Conservation (phyloP, 1,284 basidiomycete species). For the Psilocybe mexicana region DNA sequence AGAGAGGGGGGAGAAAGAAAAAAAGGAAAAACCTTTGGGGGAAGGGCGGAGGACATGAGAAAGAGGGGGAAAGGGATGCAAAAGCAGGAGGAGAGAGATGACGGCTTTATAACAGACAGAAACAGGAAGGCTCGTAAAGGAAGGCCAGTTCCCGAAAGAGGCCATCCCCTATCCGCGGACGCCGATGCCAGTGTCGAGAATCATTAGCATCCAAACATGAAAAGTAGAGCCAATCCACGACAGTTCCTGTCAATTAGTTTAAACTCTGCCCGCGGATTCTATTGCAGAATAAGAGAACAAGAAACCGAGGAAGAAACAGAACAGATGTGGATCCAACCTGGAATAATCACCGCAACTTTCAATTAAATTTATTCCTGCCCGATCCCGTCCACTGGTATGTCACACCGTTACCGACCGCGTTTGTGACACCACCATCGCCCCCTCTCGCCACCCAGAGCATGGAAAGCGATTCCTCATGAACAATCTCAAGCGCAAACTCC, state of each 20-base stretch:
- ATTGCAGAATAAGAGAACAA: neutral
- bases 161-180: slow-evolving; percentile 24
- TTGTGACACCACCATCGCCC: slow-evolving; percentile 13
- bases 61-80: slow-evolving; percentile 19
- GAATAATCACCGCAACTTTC: too few relatives aligned
- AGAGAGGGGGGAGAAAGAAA: neutral
- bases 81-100: slow-evolving; percentile 13
- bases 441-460: neutral
- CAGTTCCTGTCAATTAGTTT: slow-evolving; percentile 24
- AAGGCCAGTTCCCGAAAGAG: slow-evolving; percentile 28
- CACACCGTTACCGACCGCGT: slow-evolving; percentile 18
- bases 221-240: slow-evolving; percentile 14
- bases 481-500: slow-evolving; percentile 5
- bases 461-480: slow-evolving; percentile 5
- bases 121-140: slow-evolving; percentile 29
- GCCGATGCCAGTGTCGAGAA: slow-evolving; percentile 9
- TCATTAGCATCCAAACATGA: slow-evolving; percentile 17
- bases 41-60: slow-evolving; percentile 25
- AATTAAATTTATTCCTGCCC: too few relatives aligned
- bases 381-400: neutral
- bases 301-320: neutral
- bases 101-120: slow-evolving; percentile 26
- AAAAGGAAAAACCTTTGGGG: slow-evolving; percentile 22
- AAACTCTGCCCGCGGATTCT: neutral
- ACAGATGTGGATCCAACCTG: neutral